phyloP scores from a whole-genome alignment of 1,284 basidiomycete species.

The Spongiforma sp. region DNA sequence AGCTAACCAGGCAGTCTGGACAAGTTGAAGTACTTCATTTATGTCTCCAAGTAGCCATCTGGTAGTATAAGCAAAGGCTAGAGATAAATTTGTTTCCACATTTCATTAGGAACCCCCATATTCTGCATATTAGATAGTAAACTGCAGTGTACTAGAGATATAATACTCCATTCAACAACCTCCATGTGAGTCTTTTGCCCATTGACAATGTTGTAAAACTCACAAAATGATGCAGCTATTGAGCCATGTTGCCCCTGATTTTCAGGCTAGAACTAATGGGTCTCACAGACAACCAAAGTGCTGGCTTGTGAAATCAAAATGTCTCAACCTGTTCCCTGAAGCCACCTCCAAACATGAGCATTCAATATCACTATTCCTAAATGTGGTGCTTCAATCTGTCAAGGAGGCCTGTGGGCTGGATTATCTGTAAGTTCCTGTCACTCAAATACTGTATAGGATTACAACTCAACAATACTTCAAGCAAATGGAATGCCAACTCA shows the following conservation, averaged over 20 bases:
- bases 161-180: background rate
- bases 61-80: too few relatives aligned
- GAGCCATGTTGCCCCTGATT: background rate
- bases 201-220: background rate
- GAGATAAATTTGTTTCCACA: too few relatives aligned
- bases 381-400: background rate
- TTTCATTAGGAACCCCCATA: too few relatives aligned
- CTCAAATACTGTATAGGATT: background rate
- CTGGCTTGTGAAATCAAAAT: background rate
- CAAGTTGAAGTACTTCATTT: too few relatives aligned
- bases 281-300: background rate
- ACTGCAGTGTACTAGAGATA: too few relatives aligned
- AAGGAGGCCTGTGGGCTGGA: background rate
- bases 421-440: background rate
- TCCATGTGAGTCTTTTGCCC: background rate
- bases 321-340: background rate
- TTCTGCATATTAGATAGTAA: too few relatives aligned
- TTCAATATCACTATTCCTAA: background rate
- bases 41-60: too few relatives aligned
- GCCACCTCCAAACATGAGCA: background rate
- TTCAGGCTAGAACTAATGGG: background rate
- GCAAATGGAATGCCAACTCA: background rate
- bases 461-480: background rate
- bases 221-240: background rate
- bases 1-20: too few relatives aligned